Evolutionary conservation across 805 yeast species (phyloP).

Genomic region (Spathaspora hagerdaliae): DNA sequence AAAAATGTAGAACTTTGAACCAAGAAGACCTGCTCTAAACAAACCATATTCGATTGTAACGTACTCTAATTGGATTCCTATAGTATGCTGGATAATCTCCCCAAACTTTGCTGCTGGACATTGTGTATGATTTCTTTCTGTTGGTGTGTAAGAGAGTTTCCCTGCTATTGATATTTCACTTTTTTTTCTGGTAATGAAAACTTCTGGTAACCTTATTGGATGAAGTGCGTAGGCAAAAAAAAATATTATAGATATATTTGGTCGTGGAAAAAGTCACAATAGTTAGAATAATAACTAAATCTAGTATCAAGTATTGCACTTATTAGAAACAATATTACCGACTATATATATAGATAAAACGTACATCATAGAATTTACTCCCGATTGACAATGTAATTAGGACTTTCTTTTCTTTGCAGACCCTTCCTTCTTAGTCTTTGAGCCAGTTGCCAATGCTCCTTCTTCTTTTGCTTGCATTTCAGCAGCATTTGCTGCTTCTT

Average conservation of each 20-base stretch:
- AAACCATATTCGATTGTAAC: slow-evolving; percentile 18
- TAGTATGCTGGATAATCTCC: slow-evolving; percentile 54
- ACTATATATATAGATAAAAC: too few relatives aligned
- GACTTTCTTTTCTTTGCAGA: neutral
- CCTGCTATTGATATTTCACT: neutral
- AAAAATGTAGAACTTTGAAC: too few relatives aligned
- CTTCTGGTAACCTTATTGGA: slow-evolving; percentile 4
- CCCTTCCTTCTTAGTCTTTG: slow-evolving; percentile 8
- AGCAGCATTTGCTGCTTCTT: slow-evolving; percentile 15
- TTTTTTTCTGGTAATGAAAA: neutral
- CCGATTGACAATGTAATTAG: neutral
- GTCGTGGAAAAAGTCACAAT: neutral
- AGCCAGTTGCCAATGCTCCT: slow-evolving; percentile 12
- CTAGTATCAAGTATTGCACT: too few relatives aligned
- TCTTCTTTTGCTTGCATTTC: slow-evolving; percentile 9
- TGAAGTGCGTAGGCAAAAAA: neutral
- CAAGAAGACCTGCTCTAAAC: too few relatives aligned
- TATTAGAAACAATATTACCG: too few relatives aligned
- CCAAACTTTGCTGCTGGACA: slow-evolving; percentile 35
- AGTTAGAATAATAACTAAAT: neutral
- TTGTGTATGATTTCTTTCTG: slow-evolving; percentile 1
- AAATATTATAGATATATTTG: neutral
- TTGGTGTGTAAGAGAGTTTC: neutral
- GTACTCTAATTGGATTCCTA: slow-evolving; percentile 60
- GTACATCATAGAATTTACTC: too few relatives aligned